A percentile compares a stretch with the other conserved stretches of the same genome.
Conservation (phyloP, 495 filamentous ascomycete species). For the Hyaloscypha hepaticicola region DNA sequence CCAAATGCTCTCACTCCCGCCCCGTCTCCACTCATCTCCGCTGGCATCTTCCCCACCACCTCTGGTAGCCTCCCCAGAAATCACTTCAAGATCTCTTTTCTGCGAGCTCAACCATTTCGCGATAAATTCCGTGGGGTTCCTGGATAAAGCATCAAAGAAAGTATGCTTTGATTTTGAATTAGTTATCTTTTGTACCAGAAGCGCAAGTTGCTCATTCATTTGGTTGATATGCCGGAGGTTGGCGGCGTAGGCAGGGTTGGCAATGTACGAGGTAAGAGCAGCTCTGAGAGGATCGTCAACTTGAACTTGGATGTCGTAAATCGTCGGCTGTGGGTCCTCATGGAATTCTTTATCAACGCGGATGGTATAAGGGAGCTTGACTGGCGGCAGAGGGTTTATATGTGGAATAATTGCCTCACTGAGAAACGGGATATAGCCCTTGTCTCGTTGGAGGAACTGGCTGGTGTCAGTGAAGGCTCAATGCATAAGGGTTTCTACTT, state of each 20-base stretch:
- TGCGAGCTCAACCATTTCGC: conserved; percentile 83
- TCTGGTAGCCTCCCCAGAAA: conserved; percentile 75
- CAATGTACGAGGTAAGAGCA: conserved; percentile 60
- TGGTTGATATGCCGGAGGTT: conserved; percentile 67
- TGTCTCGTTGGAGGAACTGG: conserved; percentile 76
- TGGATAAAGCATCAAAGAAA: conserved; percentile 72
- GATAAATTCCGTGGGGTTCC: conserved; percentile 81
- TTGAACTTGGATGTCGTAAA: conserved; percentile 85
- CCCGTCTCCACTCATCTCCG: conserved; percentile 57
- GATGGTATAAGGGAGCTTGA: conserved; percentile 88
- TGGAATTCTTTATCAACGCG: conserved; percentile 88
- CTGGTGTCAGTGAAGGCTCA: conserved; percentile 12
- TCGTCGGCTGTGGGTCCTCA: conserved; percentile 59
- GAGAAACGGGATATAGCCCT: conserved; percentile 85
- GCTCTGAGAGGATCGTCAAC: conserved; percentile 79
- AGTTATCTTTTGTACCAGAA: conserved; percentile 72
- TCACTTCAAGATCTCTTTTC: conserved; percentile 84
- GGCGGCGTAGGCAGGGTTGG: conserved; percentile 54
- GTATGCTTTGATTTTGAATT: conserved; percentile 81
- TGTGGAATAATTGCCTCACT: conserved; percentile 72
- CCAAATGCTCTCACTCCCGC: conserved; percentile 52
- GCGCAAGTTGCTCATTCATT: conserved; percentile 81
- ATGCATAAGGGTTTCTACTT: conserved; percentile 32
- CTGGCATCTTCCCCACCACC: conserved; percentile 60
- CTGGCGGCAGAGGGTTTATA: conserved; percentile 74